Percentiles rank a stretch among this genome's conserved stretches.
These are phyloP conservation scores for Saprolegnia parasitica DNA, from an alignment of 352 stramenopile species.

Conservation along the genomic window DNA sequence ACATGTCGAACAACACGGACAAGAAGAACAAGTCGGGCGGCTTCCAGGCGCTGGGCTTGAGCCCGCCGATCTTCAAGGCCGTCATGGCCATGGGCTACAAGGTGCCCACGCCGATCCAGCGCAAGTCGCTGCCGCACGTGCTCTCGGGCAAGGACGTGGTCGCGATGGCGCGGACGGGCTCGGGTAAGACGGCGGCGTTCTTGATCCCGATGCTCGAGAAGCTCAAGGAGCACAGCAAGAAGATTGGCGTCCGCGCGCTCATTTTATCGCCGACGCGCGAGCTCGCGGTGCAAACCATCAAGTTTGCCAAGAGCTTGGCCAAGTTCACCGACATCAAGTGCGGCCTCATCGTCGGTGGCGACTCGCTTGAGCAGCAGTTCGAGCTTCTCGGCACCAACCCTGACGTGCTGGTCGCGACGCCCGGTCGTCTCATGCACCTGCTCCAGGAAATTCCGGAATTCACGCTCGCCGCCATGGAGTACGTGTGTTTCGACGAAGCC, in stretches of 20 bases:
- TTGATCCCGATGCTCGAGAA: conserved; percentile 97
- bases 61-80: conserved; percentile 65
- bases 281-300: conserved; percentile 97
- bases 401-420: conserved; percentile 93
- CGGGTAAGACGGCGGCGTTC: conserved; percentile 98
- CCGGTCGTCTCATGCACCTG: conserved; percentile 92
- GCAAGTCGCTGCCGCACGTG: conserved; percentile 95
- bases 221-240: conserved; percentile 89
- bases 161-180: conserved; percentile 97
- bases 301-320: conserved; percentile 82
- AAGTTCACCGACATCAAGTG: conserved; percentile 91
- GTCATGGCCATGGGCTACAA: conserved; percentile 95
- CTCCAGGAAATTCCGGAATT: conserved; percentile 93
- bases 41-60: conserved; percentile 84
- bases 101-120: conserved; percentile 98
- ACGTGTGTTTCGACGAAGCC: conserved; percentile 97
- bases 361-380: conserved; percentile 99
- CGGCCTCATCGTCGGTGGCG: conserved; percentile 94
- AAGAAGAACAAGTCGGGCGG: conserved; percentile 42
- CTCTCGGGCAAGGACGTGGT: conserved; percentile 96
- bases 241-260: conserved; percentile 82
- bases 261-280: conserved; percentile 97
- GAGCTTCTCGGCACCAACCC: conserved; percentile 90
- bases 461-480: conserved; percentile 88
- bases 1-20: conserved; percentile 8